Base-by-base conservation (phyloP, 208 protist species). In the Kentomonas sorsogonicus region DNA sequence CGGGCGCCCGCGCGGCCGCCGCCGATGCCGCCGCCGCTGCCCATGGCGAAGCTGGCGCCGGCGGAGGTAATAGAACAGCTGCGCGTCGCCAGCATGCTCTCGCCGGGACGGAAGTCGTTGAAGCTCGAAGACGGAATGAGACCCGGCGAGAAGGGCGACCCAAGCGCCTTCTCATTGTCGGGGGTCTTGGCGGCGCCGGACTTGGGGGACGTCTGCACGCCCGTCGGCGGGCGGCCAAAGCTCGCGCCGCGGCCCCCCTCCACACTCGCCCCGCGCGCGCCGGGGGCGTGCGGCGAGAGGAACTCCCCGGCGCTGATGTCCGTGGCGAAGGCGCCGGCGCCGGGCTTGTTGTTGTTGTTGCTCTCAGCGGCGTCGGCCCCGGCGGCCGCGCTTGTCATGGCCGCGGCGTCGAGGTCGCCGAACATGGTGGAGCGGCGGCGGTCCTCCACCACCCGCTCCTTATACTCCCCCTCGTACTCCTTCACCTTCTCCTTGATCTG, bases 401-500 rank as follows among this genome's bases (percentile, higher is more conserved):
- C 27, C 18, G 39, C 44, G 7, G 26, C 59, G 25, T 57, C 26
- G 16, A 18, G n/a, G 38, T 55, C 13, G n/a, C n/a, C n/a, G n/a
- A n/a, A n/a, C n/a, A 57, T 11, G n/a, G 18, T 20, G 31, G 16
- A 18, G 33, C 48, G 30, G n/a, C 34, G n/a, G 7, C 46, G 46
- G 18, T 52, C 20, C 46, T 65, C 59, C 47, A 58, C 59, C 22
- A 20, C 22, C 38, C 40, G 34, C 52, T 33, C 20, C 61, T 67
- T 43, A 30, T 67, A 39, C 43, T 59, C 52, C 27, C 40, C 27
- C 7, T 10, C 20, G 16, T 25, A 9, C 3, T 52, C 46, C 20
- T 66, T 55, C 16, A 56, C 68, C 70, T 83, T 83, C 45, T 40
- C 38, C 54, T 62, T 60, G 33, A 87, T 79, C 41, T 68, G 27